A percentile compares a stretch with the other conserved stretches of the same genome.
These are phyloP conservation scores for Lophium mytilinum DNA, from an alignment of 495 filamentous ascomycete genomes.

Conservation along the genomic window DNA sequence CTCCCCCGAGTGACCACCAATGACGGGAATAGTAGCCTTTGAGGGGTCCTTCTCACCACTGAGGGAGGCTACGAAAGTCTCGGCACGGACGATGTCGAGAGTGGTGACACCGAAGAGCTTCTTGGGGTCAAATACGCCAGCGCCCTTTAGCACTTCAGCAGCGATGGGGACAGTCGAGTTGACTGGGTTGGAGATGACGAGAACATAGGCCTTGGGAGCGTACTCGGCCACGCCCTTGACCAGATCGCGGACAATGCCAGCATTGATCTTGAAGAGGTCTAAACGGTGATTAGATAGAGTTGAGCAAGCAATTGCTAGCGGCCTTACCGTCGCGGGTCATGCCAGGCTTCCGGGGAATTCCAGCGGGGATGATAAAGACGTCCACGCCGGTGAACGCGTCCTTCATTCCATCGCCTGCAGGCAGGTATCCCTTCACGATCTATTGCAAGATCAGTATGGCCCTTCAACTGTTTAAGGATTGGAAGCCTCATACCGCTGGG, in stretches of 20 bases:
- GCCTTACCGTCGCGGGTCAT: background rate
- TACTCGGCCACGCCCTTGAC: slow-evolving; percentile 62
- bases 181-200: slow-evolving; percentile 98
- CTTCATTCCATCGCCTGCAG: slow-evolving; percentile 84
- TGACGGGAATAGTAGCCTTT: slow-evolving; percentile 76
- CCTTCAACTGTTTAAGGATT: background rate
- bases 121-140: slow-evolving; percentile 86
- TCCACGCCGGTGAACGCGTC: slow-evolving; percentile 80
- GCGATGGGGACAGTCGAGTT: slow-evolving; percentile 98
- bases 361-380: slow-evolving; percentile 92
- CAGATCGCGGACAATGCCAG: slow-evolving; percentile 76
- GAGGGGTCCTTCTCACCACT: slow-evolving; percentile 73
- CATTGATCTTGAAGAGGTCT: slow-evolving; percentile 98
- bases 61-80: slow-evolving; percentile 88
- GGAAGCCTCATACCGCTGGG: slow-evolving; percentile 59
- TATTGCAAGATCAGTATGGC: slow-evolving; percentile 34
- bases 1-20: slow-evolving; percentile 94
- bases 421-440: slow-evolving; percentile 87
- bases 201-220: slow-evolving; percentile 81
- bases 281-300: background rate
- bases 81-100: slow-evolving; percentile 92
- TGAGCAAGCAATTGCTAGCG: background rate
- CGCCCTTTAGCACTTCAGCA: slow-evolving; percentile 87
- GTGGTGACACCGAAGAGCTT: slow-evolving; percentile 97
- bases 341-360: slow-evolving; percentile 77